These are phyloP conservation scores for Fusarium euwallaceae DNA, from an alignment of 2,329 filamentous ascomycete genomes.

Conservation along the genomic window DNA sequence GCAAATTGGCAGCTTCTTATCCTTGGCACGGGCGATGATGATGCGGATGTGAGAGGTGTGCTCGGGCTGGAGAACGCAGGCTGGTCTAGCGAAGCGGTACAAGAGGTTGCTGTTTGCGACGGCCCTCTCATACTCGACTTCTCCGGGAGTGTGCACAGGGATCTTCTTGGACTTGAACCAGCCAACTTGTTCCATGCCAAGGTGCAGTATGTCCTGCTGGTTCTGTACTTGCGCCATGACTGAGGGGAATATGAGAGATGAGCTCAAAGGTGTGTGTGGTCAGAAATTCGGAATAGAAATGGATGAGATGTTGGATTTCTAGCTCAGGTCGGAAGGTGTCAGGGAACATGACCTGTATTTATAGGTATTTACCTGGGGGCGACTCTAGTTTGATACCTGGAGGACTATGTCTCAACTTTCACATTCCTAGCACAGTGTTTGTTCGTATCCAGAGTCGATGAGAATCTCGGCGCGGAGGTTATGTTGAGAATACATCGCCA, in stretches of 20 bases:
- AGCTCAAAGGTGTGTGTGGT: neutral
- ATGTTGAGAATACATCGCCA: neutral
- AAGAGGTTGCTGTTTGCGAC: conserved; percentile 32
- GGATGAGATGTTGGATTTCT: neutral
- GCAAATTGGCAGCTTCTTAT: conserved; percentile 30
- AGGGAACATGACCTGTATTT: neutral
- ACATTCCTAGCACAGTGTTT: neutral
- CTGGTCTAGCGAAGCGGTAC: conserved; percentile 30
- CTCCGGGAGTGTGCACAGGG: neutral
- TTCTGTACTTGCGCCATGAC: neutral
- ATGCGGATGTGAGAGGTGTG: conserved; percentile 17
- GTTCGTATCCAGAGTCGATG: neutral
- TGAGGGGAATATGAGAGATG: neutral
- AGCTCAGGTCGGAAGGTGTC: neutral
- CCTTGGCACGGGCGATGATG: conserved; percentile 12
- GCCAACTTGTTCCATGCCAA: conserved; percentile 13
- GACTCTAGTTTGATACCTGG: neutral
- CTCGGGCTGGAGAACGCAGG: conserved; percentile 29
- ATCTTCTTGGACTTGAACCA: conserved; percentile 14
- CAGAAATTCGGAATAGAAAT: neutral
- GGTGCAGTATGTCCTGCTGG: neutral
- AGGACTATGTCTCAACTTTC: neutral
- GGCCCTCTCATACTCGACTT: conserved; percentile 26
- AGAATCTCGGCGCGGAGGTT: neutral
- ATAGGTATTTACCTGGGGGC: neutral